phyloP scores from a whole-genome alignment of 352 stramenopile species.

The Globisporangium uncinulatum region DNA sequence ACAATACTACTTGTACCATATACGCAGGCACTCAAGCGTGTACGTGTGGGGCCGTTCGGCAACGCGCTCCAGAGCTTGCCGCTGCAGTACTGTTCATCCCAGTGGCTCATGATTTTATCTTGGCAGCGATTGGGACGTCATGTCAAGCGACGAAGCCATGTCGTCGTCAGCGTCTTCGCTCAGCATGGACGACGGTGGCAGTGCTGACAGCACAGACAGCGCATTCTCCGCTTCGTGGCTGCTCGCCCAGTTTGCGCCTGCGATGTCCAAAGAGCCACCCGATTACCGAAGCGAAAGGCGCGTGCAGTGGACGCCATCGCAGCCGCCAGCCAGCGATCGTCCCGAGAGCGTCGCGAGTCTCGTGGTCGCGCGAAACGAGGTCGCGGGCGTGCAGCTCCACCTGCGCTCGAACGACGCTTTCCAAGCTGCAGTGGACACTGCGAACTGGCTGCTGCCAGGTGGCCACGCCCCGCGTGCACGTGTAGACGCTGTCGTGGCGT shows the following conservation, averaged over 20 bases:
- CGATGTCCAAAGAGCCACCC: too few relatives aligned
- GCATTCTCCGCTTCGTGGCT: too few relatives aligned
- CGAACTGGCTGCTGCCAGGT: conserved; percentile 52
- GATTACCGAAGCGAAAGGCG: conserved; percentile 7
- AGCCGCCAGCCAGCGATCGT: conserved; percentile 21
- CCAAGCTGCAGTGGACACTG: conserved; percentile 37
- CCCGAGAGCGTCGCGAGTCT: conserved; percentile 38
- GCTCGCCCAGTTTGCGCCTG: too few relatives aligned
- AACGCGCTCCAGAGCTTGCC: too few relatives aligned
- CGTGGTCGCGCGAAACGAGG: conserved; percentile 42
- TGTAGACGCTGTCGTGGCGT: conserved; percentile 46
- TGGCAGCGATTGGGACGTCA: conserved; percentile 29
- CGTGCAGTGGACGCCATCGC: conserved; percentile 27
- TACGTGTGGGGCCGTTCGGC: too few relatives aligned
- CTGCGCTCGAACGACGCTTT: conserved; percentile 53
- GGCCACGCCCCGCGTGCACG: conserved; percentile 55
- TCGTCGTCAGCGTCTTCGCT: conserved; percentile 33
- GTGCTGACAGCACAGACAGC: conserved; percentile 2
- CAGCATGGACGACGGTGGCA: conserved; percentile 16
- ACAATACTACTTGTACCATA: too few relatives aligned
- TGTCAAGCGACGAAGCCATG: conserved; percentile 65
- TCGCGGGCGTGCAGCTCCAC: conserved; percentile 49
- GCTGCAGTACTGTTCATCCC: too few relatives aligned
- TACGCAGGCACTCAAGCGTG: too few relatives aligned
- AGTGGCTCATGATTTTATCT: too few relatives aligned